Percentiles rank a stretch among this genome's conserved stretches.
Evolutionary conservation across 2,329 filamentous ascomycete species (phyloP).

Genomic region (Penicillium psychrosexuale): DNA sequence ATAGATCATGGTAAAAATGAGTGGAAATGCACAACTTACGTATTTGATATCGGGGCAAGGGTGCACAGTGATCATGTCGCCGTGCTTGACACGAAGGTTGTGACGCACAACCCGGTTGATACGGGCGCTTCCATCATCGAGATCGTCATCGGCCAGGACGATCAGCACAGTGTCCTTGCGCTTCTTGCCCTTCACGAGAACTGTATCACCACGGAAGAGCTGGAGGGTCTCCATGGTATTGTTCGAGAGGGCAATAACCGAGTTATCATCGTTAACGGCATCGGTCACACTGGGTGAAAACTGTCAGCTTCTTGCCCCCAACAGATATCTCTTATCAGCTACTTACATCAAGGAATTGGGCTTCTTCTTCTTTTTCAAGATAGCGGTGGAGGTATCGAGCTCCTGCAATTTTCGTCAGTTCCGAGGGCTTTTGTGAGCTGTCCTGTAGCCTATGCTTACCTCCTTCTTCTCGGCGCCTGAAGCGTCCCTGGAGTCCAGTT

Average conservation of each 20-base stretch:
- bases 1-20: not conserved
- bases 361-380: slow-evolving; percentile 99
- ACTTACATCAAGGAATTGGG: slow-evolving; percentile 94
- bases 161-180: slow-evolving; percentile 98
- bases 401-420: slow-evolving; percentile 53
- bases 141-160: slow-evolving; percentile 93
- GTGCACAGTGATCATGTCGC: slow-evolving; percentile 95
- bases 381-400: slow-evolving; percentile 90
- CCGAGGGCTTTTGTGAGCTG: slow-evolving; percentile 38
- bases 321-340: slow-evolving; percentile 1
- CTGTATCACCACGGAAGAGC: slow-evolving; percentile 97
- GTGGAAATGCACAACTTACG: slow-evolving; percentile 55
- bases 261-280: slow-evolving; percentile 99
- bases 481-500: slow-evolving; percentile 64
- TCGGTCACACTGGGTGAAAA: slow-evolving; percentile 75
- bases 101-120: slow-evolving; percentile 99
- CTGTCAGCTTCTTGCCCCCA: slow-evolving; percentile 21
- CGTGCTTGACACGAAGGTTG: slow-evolving; percentile 97
- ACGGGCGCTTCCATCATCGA: slow-evolving; percentile 93
- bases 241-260: slow-evolving; percentile 95
- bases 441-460: slow-evolving; percentile 47
- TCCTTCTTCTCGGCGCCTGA: slow-evolving; percentile 85
- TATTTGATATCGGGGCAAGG: slow-evolving; percentile 99
- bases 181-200: slow-evolving; percentile 99
- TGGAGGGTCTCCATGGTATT: slow-evolving; percentile 98